These are phyloP conservation scores for Thielaviopsis punctulata DNA, from an alignment of 2,329 filamentous ascomycete genomes.

Conservation along the genomic window DNA sequence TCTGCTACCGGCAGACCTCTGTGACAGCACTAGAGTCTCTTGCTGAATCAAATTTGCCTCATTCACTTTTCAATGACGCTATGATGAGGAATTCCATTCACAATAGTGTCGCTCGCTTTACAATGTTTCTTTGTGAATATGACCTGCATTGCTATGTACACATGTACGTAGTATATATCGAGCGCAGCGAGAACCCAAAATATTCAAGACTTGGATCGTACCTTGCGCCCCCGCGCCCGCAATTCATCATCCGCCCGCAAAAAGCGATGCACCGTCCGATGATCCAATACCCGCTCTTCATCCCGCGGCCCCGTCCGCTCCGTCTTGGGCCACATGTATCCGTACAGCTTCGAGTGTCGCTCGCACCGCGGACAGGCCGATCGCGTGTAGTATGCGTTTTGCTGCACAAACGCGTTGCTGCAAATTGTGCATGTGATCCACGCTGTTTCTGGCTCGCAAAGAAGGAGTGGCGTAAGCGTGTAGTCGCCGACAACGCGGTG, in stretches of 20 bases:
- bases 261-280: slow-evolving; percentile 76
- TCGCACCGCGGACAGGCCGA: slow-evolving; percentile 84
- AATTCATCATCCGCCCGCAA: slow-evolving; percentile 53
- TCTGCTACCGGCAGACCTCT: no score
- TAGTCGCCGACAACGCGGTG: slow-evolving; percentile 59
- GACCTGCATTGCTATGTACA: no score
- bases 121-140: no score
- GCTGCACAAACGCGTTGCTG: slow-evolving; percentile 65
- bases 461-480: slow-evolving; percentile 57
- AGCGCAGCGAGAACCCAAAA: no score
- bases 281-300: slow-evolving; percentile 59
- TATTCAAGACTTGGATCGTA: no score
- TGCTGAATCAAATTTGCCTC: no score
- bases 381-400: slow-evolving; percentile 71
- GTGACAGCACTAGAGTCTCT: no score
- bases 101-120: no score
- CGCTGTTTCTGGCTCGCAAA: slow-evolving; percentile 56
- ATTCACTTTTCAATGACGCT: no score
- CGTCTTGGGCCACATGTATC: slow-evolving; percentile 91
- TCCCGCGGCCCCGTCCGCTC: slow-evolving; percentile 61
- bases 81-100: no score
- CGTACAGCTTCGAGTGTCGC: slow-evolving; percentile 87
- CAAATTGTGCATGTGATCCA: slow-evolving; percentile 89
- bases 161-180: no score
- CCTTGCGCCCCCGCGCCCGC: slow-evolving; percentile 26